phyloP scores from a whole-genome alignment of 2,329 filamentous ascomycete genomes.

The Onygenales sp. region DNA sequence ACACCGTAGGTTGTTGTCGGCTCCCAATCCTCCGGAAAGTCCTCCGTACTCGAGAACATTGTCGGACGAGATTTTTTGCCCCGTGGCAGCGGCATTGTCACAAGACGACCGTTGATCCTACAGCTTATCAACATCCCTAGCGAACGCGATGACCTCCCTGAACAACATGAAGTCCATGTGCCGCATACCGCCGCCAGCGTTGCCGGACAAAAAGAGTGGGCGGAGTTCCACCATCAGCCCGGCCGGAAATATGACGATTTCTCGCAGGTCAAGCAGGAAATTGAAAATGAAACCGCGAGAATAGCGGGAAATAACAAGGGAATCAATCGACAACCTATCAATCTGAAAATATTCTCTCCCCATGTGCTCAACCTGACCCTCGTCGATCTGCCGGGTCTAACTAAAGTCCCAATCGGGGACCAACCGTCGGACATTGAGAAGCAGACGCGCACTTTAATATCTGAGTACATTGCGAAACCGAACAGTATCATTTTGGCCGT shows the following conservation, averaged over 20 bases:
- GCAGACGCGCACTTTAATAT: conserved; percentile 90
- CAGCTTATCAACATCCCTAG: conserved; percentile 94
- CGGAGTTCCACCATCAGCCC: conserved; percentile 91
- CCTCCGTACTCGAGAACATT: conserved; percentile 96
- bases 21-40: conserved; percentile 97
- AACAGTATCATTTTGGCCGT: conserved; percentile 97
- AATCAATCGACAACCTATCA: conserved; percentile 95
- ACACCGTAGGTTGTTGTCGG: conserved; percentile 78
- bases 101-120: conserved; percentile 83
- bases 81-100: conserved; percentile 93
- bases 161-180: conserved; percentile 54
- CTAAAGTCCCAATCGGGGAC: conserved; percentile 96
- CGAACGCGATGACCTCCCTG: conserved; percentile 58
- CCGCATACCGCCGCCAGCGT: conserved; percentile 72
- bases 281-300: conserved; percentile 89
- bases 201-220: conserved; percentile 64
- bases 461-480: conserved; percentile 96
- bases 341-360: conserved; percentile 96
- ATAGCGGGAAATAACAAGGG: conserved; percentile 97
- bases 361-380: conserved; percentile 93
- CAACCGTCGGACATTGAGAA: conserved; percentile 98
- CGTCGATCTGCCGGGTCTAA: conserved; percentile 90
- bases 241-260: conserved; percentile 87
- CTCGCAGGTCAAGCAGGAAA: conserved; percentile 85
- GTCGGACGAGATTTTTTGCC: conserved; percentile 96